Evolutionary conservation across 140 eudicot species (phyloP), one percentile per base, ranked within the genome.

Genomic region (Senecio squalidus): DNA sequence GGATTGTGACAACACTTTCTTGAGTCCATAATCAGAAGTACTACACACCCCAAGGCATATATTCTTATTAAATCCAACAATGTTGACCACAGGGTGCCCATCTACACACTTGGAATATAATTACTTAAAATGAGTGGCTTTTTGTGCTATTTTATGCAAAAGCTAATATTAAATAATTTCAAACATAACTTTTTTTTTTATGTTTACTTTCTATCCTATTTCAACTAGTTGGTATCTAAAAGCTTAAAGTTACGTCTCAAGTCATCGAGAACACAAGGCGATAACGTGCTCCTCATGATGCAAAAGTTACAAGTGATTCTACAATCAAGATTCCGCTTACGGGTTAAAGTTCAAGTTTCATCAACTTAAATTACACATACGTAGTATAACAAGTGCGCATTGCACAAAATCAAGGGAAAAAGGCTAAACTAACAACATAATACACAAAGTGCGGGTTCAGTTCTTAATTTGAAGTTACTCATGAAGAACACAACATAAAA

Each of bases 1-100:
- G 48, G 57, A 62, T 30, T 63, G 26, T 68, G 60, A 33, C 18
- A 34, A 34, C 67, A 58, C 54, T 69, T 69, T 59, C 55, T 69
- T 39, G 68, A 60, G 53, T 59, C 55, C 45, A 69, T 70, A 70
- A 62, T 3, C 64, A 53, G 13, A 20, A 30, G 48, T 40, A 60
- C 48, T 41, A 62, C 76, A 53, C 20, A 70, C 49, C 45, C 62
- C 76, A 55, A 70, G 52, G 52, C 64, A 70, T 52, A 62, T 62
- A 53, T 61, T 62, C 69, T 43, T 62, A 70, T 56, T 44, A 30
- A 30, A 70, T 61, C 39, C 64, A 70, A 43, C 39, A 70, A 52
- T 70, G 70, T 70, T 70, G 76, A 70, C 76, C 58, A 61, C 40
- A 70, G 64, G 69, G 30, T 51, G 21, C 69, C 63, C 69, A 51